Conservation (phyloP, 129 eudicot genomes). For the Centaurea solstitialis region DNA sequence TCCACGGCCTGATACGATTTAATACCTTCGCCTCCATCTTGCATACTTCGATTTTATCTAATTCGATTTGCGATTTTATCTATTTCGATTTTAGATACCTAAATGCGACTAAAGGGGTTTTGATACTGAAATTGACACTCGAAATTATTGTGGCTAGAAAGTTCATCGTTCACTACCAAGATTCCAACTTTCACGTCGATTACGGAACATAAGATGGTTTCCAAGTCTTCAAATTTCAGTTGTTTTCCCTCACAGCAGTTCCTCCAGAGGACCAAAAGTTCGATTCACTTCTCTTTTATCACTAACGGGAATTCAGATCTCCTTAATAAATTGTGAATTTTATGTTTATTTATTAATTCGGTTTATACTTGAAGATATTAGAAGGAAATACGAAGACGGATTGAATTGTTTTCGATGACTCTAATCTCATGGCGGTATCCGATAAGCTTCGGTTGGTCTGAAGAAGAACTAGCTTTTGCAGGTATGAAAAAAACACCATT, state of each 20-base stretch:
- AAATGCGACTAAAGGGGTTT: too few relatives aligned
- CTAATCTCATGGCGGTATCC: conserved; percentile 58
- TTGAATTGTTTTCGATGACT: conserved; percentile 56
- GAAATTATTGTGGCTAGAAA: conserved; percentile 62
- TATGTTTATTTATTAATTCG: not conserved
- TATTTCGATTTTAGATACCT: too few relatives aligned
- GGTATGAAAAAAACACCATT: conserved; percentile 34
- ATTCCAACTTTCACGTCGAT: conserved; percentile 67
- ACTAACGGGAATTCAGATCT: not conserved
- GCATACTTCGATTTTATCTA: too few relatives aligned
- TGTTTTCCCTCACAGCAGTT: conserved; percentile 76
- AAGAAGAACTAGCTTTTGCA: conserved; percentile 89
- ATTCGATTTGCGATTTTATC: too few relatives aligned
- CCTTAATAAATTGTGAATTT: not conserved
- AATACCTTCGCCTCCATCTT: too few relatives aligned
- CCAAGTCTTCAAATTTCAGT: conserved; percentile 80
- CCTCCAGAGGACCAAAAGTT: conserved; percentile 94
- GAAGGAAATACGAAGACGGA: conserved; percentile 41
- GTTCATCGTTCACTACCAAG: conserved; percentile 52
- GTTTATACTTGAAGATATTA: conserved; percentile 48
- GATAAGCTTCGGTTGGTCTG: conserved; percentile 68
- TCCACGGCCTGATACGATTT: too few relatives aligned
- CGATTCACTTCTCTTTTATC: not conserved
- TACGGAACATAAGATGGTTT: conserved; percentile 85
- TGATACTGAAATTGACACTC: too few relatives aligned